These are phyloP conservation scores for Porodaedalea pini DNA, from an alignment of 1,284 basidiomycete species.

Conservation along the genomic window DNA sequence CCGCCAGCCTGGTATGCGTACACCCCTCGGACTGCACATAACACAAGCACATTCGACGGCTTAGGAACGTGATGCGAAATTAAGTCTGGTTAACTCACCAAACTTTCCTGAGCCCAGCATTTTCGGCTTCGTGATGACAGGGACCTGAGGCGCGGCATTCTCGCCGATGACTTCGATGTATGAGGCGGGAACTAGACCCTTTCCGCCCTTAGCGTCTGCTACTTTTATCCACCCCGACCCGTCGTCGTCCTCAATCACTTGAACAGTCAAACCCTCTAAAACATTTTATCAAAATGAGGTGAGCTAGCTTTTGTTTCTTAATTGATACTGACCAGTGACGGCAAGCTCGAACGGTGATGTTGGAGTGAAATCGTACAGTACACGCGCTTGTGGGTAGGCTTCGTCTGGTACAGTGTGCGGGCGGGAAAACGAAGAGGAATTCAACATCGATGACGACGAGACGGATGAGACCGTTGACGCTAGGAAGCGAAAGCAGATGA, in stretches of 20 bases:
- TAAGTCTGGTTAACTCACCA: constrained; percentile 37
- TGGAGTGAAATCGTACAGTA: constrained; percentile 68
- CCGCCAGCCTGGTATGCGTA: constrained; percentile 69
- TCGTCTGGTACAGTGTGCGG: constrained; percentile 37
- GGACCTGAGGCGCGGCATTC: constrained; percentile 15
- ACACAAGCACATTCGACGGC: background rate
- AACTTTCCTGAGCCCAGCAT: constrained; percentile 39
- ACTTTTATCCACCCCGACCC: constrained; percentile 87
- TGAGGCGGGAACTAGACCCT: constrained; percentile 75
- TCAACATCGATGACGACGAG: constrained; percentile 19
- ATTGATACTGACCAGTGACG: constrained; percentile 50
- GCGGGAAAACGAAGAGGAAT: constrained; percentile 37
- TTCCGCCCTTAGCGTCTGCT: constrained; percentile 47
- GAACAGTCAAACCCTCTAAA: constrained; percentile 57
- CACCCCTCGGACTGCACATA: constrained; percentile 58
- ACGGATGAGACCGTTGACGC: constrained; percentile 15
- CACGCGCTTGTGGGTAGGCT: constrained; percentile 45
- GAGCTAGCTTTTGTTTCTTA: constrained; percentile 12
- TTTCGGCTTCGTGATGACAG: constrained; percentile 13
- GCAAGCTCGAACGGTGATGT: constrained; percentile 73
- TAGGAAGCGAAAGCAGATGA: background rate
- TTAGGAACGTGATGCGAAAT: constrained; percentile 8
- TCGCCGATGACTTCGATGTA: constrained; percentile 52
- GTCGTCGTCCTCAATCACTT: constrained; percentile 71
- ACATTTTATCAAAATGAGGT: constrained; percentile 21